Evolutionary conservation across 129 eudicot species (phyloP), one percentile per base, ranked within the genome.

Genomic region (Artemisia annua): DNA sequence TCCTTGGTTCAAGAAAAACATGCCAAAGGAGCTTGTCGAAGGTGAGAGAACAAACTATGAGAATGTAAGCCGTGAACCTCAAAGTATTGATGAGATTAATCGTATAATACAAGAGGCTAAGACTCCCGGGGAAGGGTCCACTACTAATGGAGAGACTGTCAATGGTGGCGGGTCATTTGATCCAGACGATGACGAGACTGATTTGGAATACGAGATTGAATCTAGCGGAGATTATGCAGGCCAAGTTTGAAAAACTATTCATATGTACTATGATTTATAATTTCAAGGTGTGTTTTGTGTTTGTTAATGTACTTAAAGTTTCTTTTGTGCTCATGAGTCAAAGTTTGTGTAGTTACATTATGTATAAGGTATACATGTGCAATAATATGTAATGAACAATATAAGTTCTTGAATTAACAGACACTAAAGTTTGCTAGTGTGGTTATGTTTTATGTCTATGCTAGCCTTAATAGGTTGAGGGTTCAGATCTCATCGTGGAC

Each of bases 71-170:
- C 48, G 57, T 19, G 83, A 75, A 20, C 69, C 55, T 54, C 96
- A 89, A 67, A 89, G 87, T n/a, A 69, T 83, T 28, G 96, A 89
- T 67, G 96, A 89, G 61, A 82, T 89, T 52, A 86, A 82, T 81
- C 73, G 78, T 66, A 86, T 89, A 49, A 86, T 89, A 57, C 85
- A 84, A 78, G 96, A 89, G 71, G 96, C 89, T n/a, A 89, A 84
- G 73, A 79, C 72, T 52, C 84, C 82, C 7, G 87, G 91, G 0
- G 87, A 83, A 60, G 84, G 74, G n/a, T 51, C 70, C 19, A 79
- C 78, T 20, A 48, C 56, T 1, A 78, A 39, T 6, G 71, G 72
- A 46, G 66, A 81, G 62, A 75, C 22, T 20, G 62, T 48, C 49
- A 16, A 71, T 67, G 84, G 79, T 32, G 55, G 22, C 12, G 91